These are phyloP conservation scores for Dothiorella sarmentorum DNA, from an alignment of 2,329 filamentous ascomycete genomes.

Conservation along the genomic window DNA sequence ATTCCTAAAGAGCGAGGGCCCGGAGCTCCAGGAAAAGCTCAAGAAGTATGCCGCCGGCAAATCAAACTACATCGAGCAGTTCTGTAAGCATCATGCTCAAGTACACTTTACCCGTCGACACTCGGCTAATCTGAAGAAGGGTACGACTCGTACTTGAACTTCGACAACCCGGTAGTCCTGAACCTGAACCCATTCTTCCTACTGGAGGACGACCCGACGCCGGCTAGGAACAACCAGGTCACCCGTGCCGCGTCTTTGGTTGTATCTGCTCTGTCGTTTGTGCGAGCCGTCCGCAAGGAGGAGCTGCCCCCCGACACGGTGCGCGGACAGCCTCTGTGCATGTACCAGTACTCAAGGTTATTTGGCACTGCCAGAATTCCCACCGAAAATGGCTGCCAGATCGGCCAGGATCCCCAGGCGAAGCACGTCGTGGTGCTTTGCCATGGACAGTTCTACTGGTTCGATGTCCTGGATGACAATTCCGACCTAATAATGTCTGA, in stretches of 20 bases:
- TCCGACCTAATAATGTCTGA: conserved; percentile 96
- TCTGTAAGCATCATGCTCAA: conserved; percentile 64
- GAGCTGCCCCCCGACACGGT: conserved; percentile 87
- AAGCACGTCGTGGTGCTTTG: conserved; percentile 93
- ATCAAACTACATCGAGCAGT: conserved; percentile 97
- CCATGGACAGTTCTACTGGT: conserved; percentile 98
- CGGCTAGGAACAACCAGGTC: conserved; percentile 92
- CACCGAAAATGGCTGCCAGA: conserved; percentile 90
- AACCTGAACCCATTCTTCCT: conserved; percentile 98
- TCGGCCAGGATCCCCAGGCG: conserved; percentile 88
- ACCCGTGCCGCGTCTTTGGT: conserved; percentile 90
- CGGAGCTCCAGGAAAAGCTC: conserved; percentile 79
- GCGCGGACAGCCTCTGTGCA: conserved; percentile 81
- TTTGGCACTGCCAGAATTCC: conserved; percentile 95
- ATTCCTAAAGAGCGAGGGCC: conserved; percentile 77
- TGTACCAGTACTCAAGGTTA: conserved; percentile 95
- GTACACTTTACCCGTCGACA: background rate
- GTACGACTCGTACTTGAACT: conserved; percentile 99
- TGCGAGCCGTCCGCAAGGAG: conserved; percentile 86
- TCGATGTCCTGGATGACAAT: conserved; percentile 92
- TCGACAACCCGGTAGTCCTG: conserved; percentile 93
- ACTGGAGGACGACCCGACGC: conserved; percentile 94
- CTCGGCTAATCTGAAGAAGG: conserved; percentile 49
- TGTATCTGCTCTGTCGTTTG: conserved; percentile 85
- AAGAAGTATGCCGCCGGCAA: conserved; percentile 87